Evolutionary conservation across 108 stramenopile genomes (phyloP), one percentile per base, ranked within the genome.

Genomic region (Discostella stelligeroides): DNA sequence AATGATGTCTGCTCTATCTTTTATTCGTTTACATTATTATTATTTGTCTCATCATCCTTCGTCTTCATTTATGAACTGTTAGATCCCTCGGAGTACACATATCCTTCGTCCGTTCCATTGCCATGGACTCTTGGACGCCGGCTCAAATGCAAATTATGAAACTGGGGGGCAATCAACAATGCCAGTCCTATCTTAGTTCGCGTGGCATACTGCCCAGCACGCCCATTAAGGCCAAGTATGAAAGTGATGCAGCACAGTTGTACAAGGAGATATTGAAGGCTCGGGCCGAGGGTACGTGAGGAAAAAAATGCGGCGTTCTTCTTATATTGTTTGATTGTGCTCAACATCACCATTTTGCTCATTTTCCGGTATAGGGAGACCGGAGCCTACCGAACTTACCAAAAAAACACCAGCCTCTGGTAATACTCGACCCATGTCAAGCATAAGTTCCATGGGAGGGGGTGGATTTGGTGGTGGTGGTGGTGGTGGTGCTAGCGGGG

Each of bases 121-220:
- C 95, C 68, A 97, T 99, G 96, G 98, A 99, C 82, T 94, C 95
- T 15, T 99, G 98, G 98, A 88, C 92, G 23, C 80, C 82, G 0
- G 59, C 79, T 20, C 95, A 96, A 73, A 63, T 96, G 42, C 60
- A 75, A n/a, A 39, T 87, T 9, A 96, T 96, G 95, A 91, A 88
- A 66, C 28, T 56, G 25, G 94, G 94, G 43, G 94, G 94, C 1
- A 95, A 95, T 79, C 79, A 90, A 37, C 86, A 86, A 42, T 89
- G 86, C 63, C 81, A 84, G 43, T 49, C 59, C 1, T 92, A 88
- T 50, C 63, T 95, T 17, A 60, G 78, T n/a, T 40, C 70, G 41
- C 86, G 85, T 45, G 91, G 91, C 7, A 84, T 94, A 60, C 49
- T 70, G 34, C 72, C 81, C 20, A 68, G 79, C 42, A 79, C 86